Evolutionary conservation across 768 basidiomycete species (phyloP), one percentile per base, ranked within the genome.

Genomic region (Paxillus rubicundulus): DNA sequence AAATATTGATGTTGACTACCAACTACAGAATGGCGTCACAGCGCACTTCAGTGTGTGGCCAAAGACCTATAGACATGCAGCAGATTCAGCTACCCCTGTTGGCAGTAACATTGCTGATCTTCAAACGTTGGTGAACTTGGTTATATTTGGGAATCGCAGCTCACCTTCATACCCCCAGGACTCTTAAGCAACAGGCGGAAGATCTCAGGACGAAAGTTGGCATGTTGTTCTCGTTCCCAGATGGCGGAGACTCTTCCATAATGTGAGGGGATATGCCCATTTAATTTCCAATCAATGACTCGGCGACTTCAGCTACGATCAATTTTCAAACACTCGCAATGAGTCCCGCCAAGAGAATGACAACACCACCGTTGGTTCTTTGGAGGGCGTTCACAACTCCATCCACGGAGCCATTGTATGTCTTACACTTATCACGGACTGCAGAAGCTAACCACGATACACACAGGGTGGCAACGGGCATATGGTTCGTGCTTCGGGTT

Each of bases 281-380:
- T 20, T 4, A 0, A 9, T 38, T 28, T 17, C 21, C 24, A 12
- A 16, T 18, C 27, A 6, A 32, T 60, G 18, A 52, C 42, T 9
- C 10, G 2, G 51, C 39, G 13, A 14, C 18, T 42, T 17, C 20
- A 67, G 66, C 24, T 67, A 66, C 43, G 65, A 68, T 17, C 59
- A 64, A 12, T 69, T 67, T 32, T 68, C 66, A n/a, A 67, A 67
- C 53, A 54, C 55, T 4, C 49, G 21, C 7, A 53, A 58, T 12
- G 52, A 61, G 21, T 66, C 67, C 14, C 53, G 54, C 5, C 47
- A 58, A 21, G 51, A 53, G 0, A 52, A 33, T 6, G 56, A 54
- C 32, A 52, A 52, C 12, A 24, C 28, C 32, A 54, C 50, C 43
- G 38, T 21, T 1, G 64, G 58, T 2, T 61, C 65, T 27, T 42